Percentiles rank a stretch among this genome's conserved stretches.
phyloP scores from a whole-genome alignment of 73 alveolate species.

The Blepharisma stoltei region DNA sequence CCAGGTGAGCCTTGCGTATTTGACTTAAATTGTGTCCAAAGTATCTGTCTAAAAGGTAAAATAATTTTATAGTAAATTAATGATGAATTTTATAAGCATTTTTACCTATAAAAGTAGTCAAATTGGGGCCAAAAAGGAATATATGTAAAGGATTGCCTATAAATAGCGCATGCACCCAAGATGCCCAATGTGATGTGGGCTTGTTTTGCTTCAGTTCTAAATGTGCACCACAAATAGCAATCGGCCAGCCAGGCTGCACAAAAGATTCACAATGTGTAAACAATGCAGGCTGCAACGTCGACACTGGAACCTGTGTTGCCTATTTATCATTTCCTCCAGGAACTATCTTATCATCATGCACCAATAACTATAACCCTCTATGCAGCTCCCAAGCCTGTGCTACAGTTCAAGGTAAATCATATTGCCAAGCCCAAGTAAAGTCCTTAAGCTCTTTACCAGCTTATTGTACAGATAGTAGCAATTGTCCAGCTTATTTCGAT shows the following conservation, averaged over 20 bases:
- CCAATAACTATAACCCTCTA: background rate
- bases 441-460: background rate
- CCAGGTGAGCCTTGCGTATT: conserved; percentile 12
- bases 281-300: background rate
- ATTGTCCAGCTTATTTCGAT: background rate
- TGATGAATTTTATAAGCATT: too few species aligned
- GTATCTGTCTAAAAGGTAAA: background rate
- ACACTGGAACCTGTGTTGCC: background rate
- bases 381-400: background rate
- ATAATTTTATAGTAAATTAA: too few species aligned
- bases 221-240: too few species aligned
- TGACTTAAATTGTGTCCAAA: background rate
- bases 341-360: background rate
- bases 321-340: background rate
- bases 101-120: too few species aligned
- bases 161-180: background rate
- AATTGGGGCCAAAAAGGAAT: too few species aligned
- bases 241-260: background rate
- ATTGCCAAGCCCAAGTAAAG: background rate
- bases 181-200: conserved; percentile 19
- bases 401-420: background rate
- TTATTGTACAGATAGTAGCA: background rate
- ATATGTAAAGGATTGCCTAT: background rate
- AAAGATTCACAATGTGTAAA: background rate
- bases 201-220: background rate